Evolutionary conservation across 371 early-diverging fungal species (phyloP).

Genomic region (Funneliformis caledonium): DNA sequence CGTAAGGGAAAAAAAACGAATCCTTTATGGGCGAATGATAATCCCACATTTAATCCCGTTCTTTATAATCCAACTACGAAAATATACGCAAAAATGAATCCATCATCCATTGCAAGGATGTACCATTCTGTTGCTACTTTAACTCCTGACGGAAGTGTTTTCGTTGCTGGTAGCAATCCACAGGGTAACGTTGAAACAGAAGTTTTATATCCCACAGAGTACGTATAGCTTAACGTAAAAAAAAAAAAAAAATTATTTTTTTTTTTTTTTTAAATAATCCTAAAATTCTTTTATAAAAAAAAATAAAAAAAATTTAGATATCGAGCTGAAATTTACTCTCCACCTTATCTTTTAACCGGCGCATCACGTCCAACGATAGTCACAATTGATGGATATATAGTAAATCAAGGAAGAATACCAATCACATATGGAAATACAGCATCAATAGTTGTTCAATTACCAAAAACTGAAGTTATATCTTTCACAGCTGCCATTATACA

Average conservation of each 20-base stretch:
- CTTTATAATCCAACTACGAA: conserved; percentile 51
- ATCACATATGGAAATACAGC: conserved; percentile 42
- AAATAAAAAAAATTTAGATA: not conserved
- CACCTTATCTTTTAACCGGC: conserved; percentile 51
- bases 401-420: conserved; percentile 38
- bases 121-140: conserved; percentile 55
- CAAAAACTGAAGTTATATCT: not conserved
- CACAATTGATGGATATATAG: not conserved
- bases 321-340: conserved; percentile 53
- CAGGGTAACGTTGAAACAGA: conserved; percentile 42
- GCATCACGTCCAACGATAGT: conserved; percentile 44
- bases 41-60: conserved; percentile 50
- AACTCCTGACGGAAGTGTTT: conserved; percentile 54
- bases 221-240: not conserved
- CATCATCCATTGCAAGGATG: conserved; percentile 53
- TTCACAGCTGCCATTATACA: conserved; percentile 49
- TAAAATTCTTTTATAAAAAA: not conserved
- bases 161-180: conserved; percentile 55
- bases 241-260: not conserved
- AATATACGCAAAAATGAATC: conserved; percentile 42
- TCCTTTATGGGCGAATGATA: conserved; percentile 27
- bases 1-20: not conserved
- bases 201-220: conserved; percentile 48
- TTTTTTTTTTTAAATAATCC: not conserved
- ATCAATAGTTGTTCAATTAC: conserved; percentile 43